Evolutionary conservation across 768 basidiomycete species (phyloP).

Genomic region (Rickenella mellea): DNA sequence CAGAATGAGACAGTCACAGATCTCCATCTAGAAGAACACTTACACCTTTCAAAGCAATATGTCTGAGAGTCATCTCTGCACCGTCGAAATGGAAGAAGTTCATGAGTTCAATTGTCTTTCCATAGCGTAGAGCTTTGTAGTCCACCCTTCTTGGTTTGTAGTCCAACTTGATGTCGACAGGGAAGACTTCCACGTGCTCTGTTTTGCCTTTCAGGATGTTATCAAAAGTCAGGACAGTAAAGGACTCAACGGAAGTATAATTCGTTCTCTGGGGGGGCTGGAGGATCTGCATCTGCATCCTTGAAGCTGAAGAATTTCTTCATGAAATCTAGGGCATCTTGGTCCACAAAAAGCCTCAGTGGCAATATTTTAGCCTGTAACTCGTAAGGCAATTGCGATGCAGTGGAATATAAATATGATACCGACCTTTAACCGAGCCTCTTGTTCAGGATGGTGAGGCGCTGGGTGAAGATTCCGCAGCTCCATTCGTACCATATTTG

Average conservation of each 20-base stretch:
- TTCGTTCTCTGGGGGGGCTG: conserved; percentile 34
- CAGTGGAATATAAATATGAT: neutral
- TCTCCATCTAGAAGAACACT: conserved; percentile 19
- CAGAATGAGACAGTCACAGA: neutral
- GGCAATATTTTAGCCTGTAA: conserved; percentile 82
- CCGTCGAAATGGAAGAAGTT: conserved; percentile 99
- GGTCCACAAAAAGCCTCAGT: conserved; percentile 88
- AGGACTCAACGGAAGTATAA: conserved; percentile 62
- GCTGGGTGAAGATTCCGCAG: conserved; percentile 67
- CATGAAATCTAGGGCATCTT: conserved; percentile 96
- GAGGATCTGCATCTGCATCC: conserved; percentile 38
- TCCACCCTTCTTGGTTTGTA: conserved; percentile 98
- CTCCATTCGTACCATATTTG: conserved; percentile 89
- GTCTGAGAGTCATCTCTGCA: conserved; percentile 93
- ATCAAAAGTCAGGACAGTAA: neutral
- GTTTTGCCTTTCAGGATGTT: conserved; percentile 4
- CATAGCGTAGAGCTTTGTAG: conserved; percentile 82
- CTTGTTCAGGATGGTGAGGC: conserved; percentile 56
- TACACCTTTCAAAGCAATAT: conserved; percentile 87
- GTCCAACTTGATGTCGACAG: conserved; percentile 91
- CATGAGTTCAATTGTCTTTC: conserved; percentile 94
- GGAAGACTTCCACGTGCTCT: conserved; percentile 94
- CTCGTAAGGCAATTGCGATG: conserved; percentile 3
- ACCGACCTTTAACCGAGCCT: conserved; percentile 70
- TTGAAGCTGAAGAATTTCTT: conserved; percentile 94